These are phyloP conservation scores for Starmerella apicola DNA, from an alignment of 805 yeast species.

Conservation along the genomic window DNA sequence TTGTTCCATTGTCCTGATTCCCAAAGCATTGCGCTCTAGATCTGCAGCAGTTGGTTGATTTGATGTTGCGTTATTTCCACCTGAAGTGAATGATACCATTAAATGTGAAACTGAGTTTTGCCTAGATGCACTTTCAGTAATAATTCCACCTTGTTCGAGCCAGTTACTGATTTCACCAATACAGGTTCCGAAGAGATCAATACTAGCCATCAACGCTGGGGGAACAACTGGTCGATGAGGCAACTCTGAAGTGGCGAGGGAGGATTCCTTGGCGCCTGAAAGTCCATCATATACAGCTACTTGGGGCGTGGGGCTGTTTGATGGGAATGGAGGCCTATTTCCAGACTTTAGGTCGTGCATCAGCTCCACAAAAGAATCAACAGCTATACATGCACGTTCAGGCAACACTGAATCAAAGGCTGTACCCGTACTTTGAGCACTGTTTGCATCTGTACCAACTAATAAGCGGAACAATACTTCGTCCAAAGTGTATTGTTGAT, in stretches of 20 bases:
- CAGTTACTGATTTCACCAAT: conserved; percentile 17
- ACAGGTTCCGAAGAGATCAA: conserved; percentile 22
- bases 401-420: conserved; percentile 49
- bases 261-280: conserved; percentile 12
- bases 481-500: conserved; percentile 68
- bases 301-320: not conserved
- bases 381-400: conserved; percentile 58
- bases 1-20: conserved; percentile 14
- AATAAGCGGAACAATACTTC: conserved; percentile 62
- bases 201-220: conserved; percentile 17
- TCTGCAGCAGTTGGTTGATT: not conserved
- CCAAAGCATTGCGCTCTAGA: not conserved
- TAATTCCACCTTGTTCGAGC: conserved; percentile 14
- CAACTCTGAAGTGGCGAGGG: conserved; percentile 8
- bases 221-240: conserved; percentile 16
- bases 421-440: conserved; percentile 24
- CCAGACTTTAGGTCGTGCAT: conserved; percentile 47
- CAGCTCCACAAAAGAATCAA: conserved; percentile 60
- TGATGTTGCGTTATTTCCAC: conserved; percentile 2
- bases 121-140: conserved; percentile 9
- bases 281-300: conserved; percentile 2
- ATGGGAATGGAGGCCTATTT: conserved; percentile 60
- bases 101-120: conserved; percentile 22
- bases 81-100: conserved; percentile 12
- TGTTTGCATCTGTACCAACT: conserved; percentile 20